Conservation (phyloP, 1,139 yeast genomes). For the Geotrichum macrosporum region DNA sequence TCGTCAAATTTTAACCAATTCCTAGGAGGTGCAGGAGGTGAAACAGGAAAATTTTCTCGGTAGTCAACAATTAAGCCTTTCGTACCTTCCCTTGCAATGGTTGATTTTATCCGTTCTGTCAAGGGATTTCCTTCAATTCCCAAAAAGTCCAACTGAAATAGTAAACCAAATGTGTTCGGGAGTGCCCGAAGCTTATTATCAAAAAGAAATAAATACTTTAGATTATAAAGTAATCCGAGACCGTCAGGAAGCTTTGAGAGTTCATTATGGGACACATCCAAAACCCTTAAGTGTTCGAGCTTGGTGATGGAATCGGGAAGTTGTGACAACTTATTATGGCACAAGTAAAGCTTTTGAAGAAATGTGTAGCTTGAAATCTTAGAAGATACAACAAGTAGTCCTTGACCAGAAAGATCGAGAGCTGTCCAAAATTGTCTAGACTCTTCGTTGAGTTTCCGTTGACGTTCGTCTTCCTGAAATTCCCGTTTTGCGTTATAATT, state of each 20-base stretch:
- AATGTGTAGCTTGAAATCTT: slow-evolving; percentile 78
- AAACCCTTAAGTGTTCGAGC: slow-evolving; percentile 69
- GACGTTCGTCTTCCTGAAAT: slow-evolving; percentile 77
- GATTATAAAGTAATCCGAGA: slow-evolving; percentile 73
- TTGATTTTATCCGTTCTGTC: slow-evolving; percentile 58
- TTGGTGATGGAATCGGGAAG: slow-evolving; percentile 69
- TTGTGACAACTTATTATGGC: slow-evolving; percentile 70
- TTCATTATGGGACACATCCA: slow-evolving; percentile 79
- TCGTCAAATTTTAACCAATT: slow-evolving; percentile 76
- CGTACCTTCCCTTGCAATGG: slow-evolving; percentile 78
- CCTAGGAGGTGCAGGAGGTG: slow-evolving; percentile 57
- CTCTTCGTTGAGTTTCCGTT: slow-evolving; percentile 69
- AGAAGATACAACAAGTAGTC: slow-evolving; percentile 63
- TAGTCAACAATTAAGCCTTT: slow-evolving; percentile 73
- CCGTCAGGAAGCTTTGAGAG: slow-evolving; percentile 71
- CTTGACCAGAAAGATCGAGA: slow-evolving; percentile 87
- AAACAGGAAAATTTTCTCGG: slow-evolving; percentile 75
- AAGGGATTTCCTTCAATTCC: slow-evolving; percentile 95
- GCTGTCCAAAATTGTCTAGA: slow-evolving; percentile 92
- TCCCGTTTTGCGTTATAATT: slow-evolving; percentile 52
- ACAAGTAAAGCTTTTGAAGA: slow-evolving; percentile 78
- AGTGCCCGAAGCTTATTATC: slow-evolving; percentile 74
- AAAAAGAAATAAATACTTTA: slow-evolving; percentile 78
- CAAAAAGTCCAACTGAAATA: slow-evolving; percentile 76
- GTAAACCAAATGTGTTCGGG: slow-evolving; percentile 81